These are phyloP conservation scores for Arabis alpina DNA, from an alignment of 345 rosid species.

Conservation along the genomic window DNA sequence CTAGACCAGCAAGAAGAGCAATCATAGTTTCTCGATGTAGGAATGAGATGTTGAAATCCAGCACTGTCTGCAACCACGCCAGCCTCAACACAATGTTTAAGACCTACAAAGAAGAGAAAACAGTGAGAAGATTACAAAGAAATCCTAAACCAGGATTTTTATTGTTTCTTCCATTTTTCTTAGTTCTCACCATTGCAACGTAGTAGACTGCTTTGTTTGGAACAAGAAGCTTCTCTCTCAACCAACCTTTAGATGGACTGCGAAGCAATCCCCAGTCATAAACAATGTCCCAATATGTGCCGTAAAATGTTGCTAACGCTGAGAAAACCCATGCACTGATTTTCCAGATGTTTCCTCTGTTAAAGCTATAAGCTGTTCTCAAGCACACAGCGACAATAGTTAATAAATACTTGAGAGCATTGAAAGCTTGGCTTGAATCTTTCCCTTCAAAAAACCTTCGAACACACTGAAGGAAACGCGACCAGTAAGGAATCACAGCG, in stretches of 20 bases:
- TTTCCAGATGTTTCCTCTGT: constrained; percentile 45
- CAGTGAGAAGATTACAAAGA: neutral
- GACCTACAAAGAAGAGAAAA: constrained; percentile 38
- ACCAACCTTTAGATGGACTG: constrained; percentile 53
- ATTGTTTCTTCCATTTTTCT: neutral
- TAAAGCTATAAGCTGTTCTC: constrained; percentile 58
- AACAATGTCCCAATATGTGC: constrained; percentile 75
- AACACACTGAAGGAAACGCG: constrained; percentile 67
- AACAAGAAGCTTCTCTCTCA: constrained; percentile 73
- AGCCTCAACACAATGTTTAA: constrained; percentile 60
- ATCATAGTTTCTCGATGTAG: constrained; percentile 49
- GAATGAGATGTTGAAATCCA: constrained; percentile 38
- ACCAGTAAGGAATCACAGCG: constrained; percentile 64
- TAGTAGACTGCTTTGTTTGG: constrained; percentile 55
- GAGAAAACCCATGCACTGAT: constrained; percentile 55
- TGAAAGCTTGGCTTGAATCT: constrained; percentile 56
- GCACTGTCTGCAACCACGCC: constrained; percentile 72
- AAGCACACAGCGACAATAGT: constrained; percentile 61
- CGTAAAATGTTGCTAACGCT: constrained; percentile 48
- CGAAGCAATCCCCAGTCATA: constrained; percentile 76
- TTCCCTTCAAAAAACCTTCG: constrained; percentile 69
- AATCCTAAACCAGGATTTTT: neutral
- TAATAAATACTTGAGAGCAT: constrained; percentile 61
- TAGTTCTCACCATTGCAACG: constrained; percentile 56
- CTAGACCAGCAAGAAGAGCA: constrained; percentile 63